phyloP scores from a whole-genome alignment of 2,329 filamentous ascomycete genomes.

The Diaporthe batatas region DNA sequence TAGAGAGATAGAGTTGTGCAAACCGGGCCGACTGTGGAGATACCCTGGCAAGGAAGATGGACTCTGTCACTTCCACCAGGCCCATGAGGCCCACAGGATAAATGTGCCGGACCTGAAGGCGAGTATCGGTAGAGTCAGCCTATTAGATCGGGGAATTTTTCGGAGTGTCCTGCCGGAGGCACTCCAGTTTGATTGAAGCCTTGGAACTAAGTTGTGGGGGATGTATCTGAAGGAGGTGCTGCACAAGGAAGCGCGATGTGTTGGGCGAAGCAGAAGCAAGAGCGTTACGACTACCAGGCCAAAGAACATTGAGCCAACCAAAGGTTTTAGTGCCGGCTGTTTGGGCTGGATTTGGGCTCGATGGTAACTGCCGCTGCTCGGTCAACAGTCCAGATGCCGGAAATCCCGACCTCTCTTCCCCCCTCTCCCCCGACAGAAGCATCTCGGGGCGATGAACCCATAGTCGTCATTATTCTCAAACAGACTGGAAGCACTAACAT shows the following conservation, averaged over 20 bases:
- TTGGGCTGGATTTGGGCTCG: background rate
- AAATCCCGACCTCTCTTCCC: background rate
- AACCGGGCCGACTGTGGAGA: conserved; percentile 12
- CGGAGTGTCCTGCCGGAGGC: background rate
- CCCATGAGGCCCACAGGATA: background rate
- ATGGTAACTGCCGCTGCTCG: background rate
- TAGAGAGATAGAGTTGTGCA: background rate
- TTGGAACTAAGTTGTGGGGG: background rate
- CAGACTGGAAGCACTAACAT: conserved; percentile 5
- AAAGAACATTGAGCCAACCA: background rate
- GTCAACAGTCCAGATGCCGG: conserved; percentile 5
- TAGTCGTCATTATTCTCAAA: conserved; percentile 24
- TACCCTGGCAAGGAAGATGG: background rate
- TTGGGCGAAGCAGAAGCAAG: background rate
- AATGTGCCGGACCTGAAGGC: background rate
- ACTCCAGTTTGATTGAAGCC: background rate
- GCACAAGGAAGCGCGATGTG: background rate
- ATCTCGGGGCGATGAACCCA: conserved; percentile 3
- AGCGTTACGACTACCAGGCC: background rate
- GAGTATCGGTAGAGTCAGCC: background rate
- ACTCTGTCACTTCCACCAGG: background rate
- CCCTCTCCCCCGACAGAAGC: background rate
- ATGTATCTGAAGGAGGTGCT: background rate
- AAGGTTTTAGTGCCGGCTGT: background rate
- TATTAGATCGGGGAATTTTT: background rate